A percentile compares a stretch with the other conserved stretches of the same genome.
phyloP scores from a whole-genome alignment of 2,329 filamentous ascomycete species.

The Colletotrichum limetticola region DNA sequence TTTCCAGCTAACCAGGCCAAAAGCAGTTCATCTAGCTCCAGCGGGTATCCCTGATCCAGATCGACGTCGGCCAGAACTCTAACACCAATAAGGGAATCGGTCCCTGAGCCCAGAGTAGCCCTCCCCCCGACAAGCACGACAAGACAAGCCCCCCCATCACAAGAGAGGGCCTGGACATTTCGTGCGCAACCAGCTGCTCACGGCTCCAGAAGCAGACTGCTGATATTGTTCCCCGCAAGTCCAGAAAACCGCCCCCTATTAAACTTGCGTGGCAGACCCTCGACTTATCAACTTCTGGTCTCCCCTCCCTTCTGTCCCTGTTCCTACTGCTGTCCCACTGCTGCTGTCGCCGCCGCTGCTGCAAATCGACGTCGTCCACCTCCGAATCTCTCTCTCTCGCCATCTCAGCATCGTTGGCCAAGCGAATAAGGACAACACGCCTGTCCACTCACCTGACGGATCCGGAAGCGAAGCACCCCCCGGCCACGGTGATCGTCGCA shows the following conservation, averaged over 20 bases:
- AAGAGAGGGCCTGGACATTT: conserved; percentile 12
- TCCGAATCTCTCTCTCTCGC: background rate
- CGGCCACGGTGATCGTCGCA: conserved; percentile 16
- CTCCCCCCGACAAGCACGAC: conserved; percentile 9
- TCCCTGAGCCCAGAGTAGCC: conserved; percentile 24
- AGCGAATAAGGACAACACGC: conserved; percentile 4
- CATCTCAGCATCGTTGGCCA: background rate
- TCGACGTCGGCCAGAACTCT: conserved; percentile 35
- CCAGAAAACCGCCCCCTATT: conserved; percentile 13
- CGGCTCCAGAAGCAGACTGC: background rate
- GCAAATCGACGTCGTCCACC: background rate
- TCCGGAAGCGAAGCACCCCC: conserved; percentile 4
- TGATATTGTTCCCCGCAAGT: conserved; percentile 24
- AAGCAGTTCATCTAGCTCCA: conserved; percentile 29
- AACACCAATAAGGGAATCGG: conserved; percentile 32
- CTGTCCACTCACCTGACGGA: background rate
- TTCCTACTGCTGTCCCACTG: background rate
- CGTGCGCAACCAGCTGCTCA: background rate
- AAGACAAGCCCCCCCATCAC: conserved; percentile 16
- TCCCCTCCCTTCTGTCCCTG: background rate
- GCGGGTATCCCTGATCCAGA: conserved; percentile 32
- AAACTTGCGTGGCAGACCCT: conserved; percentile 17
- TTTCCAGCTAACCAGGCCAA: conserved; percentile 30
- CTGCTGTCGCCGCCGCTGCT: background rate
- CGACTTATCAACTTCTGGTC: conserved; percentile 9